Evolutionary conservation across 257 asterid genomes (phyloP).

Genomic region (Solanum etuberosum): DNA sequence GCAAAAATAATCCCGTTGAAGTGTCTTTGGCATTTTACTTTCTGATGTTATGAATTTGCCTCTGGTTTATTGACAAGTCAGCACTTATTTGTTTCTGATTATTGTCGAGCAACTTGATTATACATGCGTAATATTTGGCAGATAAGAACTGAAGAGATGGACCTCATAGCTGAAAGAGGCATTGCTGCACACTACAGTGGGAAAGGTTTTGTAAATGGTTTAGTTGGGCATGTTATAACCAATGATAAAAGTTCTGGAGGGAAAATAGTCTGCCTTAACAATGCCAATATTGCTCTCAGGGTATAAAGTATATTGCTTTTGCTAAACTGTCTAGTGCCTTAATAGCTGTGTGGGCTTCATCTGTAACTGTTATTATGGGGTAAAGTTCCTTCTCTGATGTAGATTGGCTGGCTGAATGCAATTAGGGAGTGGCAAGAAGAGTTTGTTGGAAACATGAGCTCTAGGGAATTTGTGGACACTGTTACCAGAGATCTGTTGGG

Average conservation of each 20-base stretch:
- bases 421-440: slow-evolving; percentile 98
- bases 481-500: slow-evolving; percentile 86
- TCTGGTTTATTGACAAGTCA: background rate
- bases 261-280: slow-evolving; percentile 68
- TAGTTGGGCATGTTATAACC: slow-evolving; percentile 63
- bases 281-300: slow-evolving; percentile 88
- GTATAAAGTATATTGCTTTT: slow-evolving; percentile 26
- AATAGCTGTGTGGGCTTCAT: background rate
- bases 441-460: slow-evolving; percentile 94
- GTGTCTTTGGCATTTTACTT: background rate
- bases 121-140: slow-evolving; percentile 14
- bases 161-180: slow-evolving; percentile 89
- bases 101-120: background rate
- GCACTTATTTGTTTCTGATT: background rate
- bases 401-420: slow-evolving; percentile 98
- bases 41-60: background rate
- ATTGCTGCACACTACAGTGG: slow-evolving; percentile 96
- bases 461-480: slow-evolving; percentile 90
- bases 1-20: background rate
- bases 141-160: slow-evolving; percentile 95
- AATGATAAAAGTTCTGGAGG: slow-evolving; percentile 41
- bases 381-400: slow-evolving; percentile 11
- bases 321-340: background rate
- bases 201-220: slow-evolving; percentile 66
- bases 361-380: background rate